These are phyloP conservation scores for Rehmannia glutinosa DNA, from an alignment of 257 asterid species.

Conservation along the genomic window DNA sequence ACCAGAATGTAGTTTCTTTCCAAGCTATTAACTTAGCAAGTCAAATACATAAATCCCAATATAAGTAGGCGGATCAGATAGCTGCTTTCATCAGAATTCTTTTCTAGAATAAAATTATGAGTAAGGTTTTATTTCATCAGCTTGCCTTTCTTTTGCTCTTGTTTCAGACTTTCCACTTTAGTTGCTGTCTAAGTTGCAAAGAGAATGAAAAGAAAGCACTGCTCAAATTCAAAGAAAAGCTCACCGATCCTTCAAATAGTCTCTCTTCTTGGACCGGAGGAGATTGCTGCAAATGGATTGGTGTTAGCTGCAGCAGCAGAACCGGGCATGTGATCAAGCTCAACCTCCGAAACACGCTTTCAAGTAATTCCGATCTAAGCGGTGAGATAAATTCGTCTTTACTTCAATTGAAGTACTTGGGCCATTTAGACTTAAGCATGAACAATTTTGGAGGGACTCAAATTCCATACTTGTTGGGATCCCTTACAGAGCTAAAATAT, in stretches of 20 bases:
- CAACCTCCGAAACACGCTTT: conserved; percentile 21
- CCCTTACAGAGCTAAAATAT: conserved; percentile 19
- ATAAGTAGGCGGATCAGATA: not conserved
- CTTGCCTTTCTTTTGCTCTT: not conserved
- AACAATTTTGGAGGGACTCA: conserved; percentile 31
- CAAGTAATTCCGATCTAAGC: not conserved
- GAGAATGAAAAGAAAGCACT: conserved; percentile 23
- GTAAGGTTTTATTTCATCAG: not conserved
- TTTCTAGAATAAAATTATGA: not conserved
- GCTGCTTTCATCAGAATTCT: not conserved
- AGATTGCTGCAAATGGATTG: conserved; percentile 34
- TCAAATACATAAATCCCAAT: not conserved
- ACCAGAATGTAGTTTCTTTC: too few species aligned
- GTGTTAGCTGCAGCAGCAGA: conserved; percentile 28
- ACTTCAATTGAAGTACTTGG: conserved; percentile 22
- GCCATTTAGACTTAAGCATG: conserved; percentile 34
- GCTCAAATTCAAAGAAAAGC: conserved; percentile 24
- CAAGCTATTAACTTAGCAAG: too few species aligned
- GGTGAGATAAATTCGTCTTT: conserved; percentile 32
- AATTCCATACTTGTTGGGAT: conserved; percentile 31
- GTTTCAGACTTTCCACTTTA: not conserved
- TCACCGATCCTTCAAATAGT: conserved; percentile 28
- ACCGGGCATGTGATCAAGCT: conserved; percentile 23
- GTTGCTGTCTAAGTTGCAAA: conserved; percentile 17
- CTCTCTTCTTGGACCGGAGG: conserved; percentile 34